A percentile compares a stretch with the other conserved stretches of the same genome.
Conservation (phyloP, 2,329 filamentous ascomycete genomes). For the Aspergillus costaricaensis region DNA sequence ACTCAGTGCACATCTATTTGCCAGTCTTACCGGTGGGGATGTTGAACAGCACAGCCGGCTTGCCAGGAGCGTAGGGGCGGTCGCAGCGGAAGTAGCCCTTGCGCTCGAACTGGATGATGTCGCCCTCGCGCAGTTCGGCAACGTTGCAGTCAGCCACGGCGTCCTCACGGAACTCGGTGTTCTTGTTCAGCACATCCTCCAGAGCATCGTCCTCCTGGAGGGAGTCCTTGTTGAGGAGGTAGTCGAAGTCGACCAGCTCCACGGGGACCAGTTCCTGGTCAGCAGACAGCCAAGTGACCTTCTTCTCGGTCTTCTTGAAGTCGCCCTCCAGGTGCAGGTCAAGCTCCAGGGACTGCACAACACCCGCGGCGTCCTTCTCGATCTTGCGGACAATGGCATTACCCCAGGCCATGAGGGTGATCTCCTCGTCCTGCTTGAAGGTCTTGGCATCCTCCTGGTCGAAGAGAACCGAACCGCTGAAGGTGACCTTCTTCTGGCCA, state of each 20-base stretch:
- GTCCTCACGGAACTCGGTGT: constrained; percentile 72
- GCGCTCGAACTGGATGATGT: constrained; percentile 93
- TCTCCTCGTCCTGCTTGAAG: constrained; percentile 83
- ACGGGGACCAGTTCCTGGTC: constrained; percentile 77
- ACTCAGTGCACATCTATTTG: constrained; percentile 27
- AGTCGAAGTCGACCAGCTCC: constrained; percentile 92
- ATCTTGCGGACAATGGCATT: constrained; percentile 54
- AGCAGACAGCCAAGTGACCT: constrained; percentile 87
- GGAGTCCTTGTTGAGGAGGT: constrained; percentile 93
- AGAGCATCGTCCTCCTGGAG: constrained; percentile 83
- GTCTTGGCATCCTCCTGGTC: constrained; percentile 84
- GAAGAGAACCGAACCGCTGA: constrained; percentile 72
- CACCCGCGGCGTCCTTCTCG: constrained; percentile 53
- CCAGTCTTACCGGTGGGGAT: constrained; percentile 66
- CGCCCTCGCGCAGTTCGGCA: constrained; percentile 73
- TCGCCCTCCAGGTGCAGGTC: constrained; percentile 92
- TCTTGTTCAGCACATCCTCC: constrained; percentile 77
- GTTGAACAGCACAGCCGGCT: constrained; percentile 66
- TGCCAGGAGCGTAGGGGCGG: constrained; percentile 58
- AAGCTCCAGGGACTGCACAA: constrained; percentile 71
- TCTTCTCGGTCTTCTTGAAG: constrained; percentile 94
- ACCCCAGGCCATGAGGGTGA: constrained; percentile 97
- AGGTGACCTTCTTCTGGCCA: constrained; percentile 82
- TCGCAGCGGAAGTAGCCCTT: constrained; percentile 92
- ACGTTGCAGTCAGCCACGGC: constrained; percentile 82